Percentiles rank a stretch among this genome's conserved stretches.
These are phyloP conservation scores for Boletus holoroseus DNA, from an alignment of 1,284 basidiomycete genomes.

Conservation along the genomic window DNA sequence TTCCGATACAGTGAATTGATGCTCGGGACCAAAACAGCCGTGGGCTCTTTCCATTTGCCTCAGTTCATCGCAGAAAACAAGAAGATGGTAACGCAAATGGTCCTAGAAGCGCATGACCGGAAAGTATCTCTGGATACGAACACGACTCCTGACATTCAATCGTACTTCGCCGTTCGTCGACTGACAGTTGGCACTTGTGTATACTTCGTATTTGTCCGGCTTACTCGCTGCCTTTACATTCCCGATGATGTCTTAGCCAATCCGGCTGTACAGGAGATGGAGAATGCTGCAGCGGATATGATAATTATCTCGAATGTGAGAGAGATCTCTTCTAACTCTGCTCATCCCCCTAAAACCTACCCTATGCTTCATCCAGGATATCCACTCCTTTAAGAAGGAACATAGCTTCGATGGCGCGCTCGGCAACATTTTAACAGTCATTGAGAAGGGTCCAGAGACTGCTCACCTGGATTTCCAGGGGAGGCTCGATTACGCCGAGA, in stretches of 20 bases:
- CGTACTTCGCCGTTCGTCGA: neutral
- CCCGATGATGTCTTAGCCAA: neutral
- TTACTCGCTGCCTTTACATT: neutral
- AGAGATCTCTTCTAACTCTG: neutral
- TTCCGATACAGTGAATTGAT: slow-evolving; percentile 1
- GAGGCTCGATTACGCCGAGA: slow-evolving; percentile 14
- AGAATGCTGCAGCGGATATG: neutral
- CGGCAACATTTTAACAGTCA: slow-evolving; percentile 14
- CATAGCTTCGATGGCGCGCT: neutral
- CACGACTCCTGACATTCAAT: neutral
- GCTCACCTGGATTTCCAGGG: slow-evolving; percentile 20
- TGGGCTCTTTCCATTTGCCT: neutral
- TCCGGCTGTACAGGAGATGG: neutral
- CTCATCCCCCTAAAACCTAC: too few relatives aligned
- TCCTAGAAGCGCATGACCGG: neutral
- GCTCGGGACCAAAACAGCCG: neutral
- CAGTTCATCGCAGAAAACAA: neutral
- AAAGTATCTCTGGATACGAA: neutral
- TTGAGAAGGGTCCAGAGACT: slow-evolving; percentile 15
- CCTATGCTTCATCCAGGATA: neutral
- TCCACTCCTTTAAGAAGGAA: slow-evolving; percentile 2
- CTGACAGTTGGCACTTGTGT: neutral
- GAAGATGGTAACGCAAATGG: neutral
- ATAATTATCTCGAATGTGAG: neutral
- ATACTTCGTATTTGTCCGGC: neutral